These are phyloP conservation scores for Thalassiosira livingstoniorum DNA, from an alignment of 352 stramenopile genomes.

Conservation along the genomic window DNA sequence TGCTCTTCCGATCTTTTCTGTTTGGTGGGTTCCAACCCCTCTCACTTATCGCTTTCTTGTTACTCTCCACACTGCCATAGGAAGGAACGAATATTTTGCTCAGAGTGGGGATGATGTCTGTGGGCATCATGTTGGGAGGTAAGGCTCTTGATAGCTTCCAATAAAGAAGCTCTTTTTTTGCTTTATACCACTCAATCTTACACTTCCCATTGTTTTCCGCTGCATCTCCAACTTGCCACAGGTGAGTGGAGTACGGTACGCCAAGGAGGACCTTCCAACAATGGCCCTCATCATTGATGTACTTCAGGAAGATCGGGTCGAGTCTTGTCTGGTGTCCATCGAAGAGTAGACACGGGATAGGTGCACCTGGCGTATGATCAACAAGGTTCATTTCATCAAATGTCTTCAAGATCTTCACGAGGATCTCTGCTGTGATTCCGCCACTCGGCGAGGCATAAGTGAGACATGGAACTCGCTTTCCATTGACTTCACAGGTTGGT, in stretches of 20 bases:
- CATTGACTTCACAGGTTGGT: constrained; percentile 28
- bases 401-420: constrained; percentile 27
- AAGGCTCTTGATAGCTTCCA: background rate
- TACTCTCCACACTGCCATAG: background rate
- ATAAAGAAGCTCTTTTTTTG: constrained; percentile 12
- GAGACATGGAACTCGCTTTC: constrained; percentile 33
- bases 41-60: constrained; percentile 8
- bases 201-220: constrained; percentile 35
- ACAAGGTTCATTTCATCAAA: constrained; percentile 36
- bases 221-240: constrained; percentile 38
- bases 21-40: constrained; percentile 30
- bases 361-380: background rate
- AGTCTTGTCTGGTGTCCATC: constrained; percentile 26
- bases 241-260: constrained; percentile 20
- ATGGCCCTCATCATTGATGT: constrained; percentile 21
- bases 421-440: constrained; percentile 30
- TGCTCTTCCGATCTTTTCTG: too few species aligned
- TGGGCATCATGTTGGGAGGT: background rate
- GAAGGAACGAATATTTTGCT: constrained; percentile 19
- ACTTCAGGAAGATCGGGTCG: constrained; percentile 25
- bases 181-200: constrained; percentile 23
- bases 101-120: constrained; percentile 24
- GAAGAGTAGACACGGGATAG: constrained; percentile 25
- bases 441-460: constrained; percentile 19
- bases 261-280: constrained; percentile 28